Percentiles rank a stretch among this genome's conserved stretches.
Evolutionary conservation across 2,329 filamentous ascomycete species (phyloP).

Genomic region (Aspergillus quadricinctus): DNA sequence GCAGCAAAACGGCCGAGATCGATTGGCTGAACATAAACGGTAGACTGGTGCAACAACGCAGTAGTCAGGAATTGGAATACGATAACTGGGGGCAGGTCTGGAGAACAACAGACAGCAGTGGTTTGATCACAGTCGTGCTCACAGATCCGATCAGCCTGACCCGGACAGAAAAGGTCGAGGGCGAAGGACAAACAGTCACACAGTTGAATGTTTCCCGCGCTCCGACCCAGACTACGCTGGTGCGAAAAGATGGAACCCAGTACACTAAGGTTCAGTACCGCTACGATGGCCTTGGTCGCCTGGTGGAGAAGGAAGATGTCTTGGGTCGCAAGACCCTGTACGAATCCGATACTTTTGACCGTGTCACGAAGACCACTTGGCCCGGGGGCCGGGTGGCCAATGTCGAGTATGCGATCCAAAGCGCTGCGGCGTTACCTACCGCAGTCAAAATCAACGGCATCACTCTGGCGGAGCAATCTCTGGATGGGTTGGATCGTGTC

Average conservation of each 20-base stretch:
- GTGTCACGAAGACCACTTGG: slow-evolving; percentile 2
- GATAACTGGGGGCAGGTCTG: slow-evolving; percentile 12
- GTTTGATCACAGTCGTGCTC: not conserved
- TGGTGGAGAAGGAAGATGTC: not conserved
- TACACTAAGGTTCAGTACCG: not conserved
- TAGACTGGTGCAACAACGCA: slow-evolving; percentile 11
- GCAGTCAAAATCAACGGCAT: not conserved
- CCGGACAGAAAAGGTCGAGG: not conserved
- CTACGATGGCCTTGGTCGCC: slow-evolving; percentile 5
- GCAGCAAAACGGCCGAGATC: not conserved
- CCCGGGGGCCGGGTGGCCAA: not conserved
- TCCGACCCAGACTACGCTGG: not conserved
- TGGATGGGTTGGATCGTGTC: slow-evolving; percentile 2
- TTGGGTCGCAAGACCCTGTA: slow-evolving; percentile 3
- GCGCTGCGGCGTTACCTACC: not conserved
- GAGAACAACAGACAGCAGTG: slow-evolving; percentile 20
- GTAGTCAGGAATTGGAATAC: not conserved
- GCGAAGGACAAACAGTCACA: not conserved
- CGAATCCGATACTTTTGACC: slow-evolving; percentile 4
- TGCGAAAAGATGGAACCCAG: not conserved
- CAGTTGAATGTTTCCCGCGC: not conserved
- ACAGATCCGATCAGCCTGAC: slow-evolving; percentile 2
- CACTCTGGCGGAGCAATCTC: not conserved
- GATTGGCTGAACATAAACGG: slow-evolving; percentile 27
- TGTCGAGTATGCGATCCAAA: slow-evolving; percentile 1